Conservation (phyloP, 2,329 filamentous ascomycete species). For the Ophiostoma fasciatum region DNA sequence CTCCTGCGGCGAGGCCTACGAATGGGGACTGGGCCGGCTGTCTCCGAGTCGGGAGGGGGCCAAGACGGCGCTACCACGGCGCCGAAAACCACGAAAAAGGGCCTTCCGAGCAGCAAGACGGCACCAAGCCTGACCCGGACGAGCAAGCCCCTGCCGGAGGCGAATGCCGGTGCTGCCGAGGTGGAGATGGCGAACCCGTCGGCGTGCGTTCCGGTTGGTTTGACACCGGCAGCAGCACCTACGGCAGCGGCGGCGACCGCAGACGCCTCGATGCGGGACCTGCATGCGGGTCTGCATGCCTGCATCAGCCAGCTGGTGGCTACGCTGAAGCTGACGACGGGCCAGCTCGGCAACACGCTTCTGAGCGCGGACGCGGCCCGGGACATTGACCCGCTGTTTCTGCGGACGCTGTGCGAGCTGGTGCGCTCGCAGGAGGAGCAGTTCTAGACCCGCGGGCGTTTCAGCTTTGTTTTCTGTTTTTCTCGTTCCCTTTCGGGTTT, state of each 20-base stretch:
- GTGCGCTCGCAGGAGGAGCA: slow-evolving; percentile 26
- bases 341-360: slow-evolving; percentile 6
- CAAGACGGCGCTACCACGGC: background rate
- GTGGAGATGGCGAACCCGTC: too few species aligned
- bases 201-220: too few species aligned
- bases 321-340: slow-evolving; percentile 24
- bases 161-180: too few species aligned
- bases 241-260: background rate
- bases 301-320: slow-evolving; percentile 37
- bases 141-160: background rate
- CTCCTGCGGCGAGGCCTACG: too few species aligned
- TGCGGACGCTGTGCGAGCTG: slow-evolving; percentile 26
- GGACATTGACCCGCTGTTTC: slow-evolving; percentile 21
- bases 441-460: background rate
- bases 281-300: slow-evolving; percentile 33
- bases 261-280: slow-evolving; percentile 16
- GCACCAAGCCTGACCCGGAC: background rate
- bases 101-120: background rate
- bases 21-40: too few species aligned
- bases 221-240: too few species aligned
- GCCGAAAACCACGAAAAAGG: slow-evolving; percentile 1
- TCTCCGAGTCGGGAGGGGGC: background rate
- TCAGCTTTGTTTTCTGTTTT: background rate
- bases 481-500: background rate
- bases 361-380: slow-evolving; percentile 10